Evolutionary conservation across 208 protist species (phyloP), one percentile per base, ranked within the genome.

Genomic region (Acanthamoeba healyi): DNA sequence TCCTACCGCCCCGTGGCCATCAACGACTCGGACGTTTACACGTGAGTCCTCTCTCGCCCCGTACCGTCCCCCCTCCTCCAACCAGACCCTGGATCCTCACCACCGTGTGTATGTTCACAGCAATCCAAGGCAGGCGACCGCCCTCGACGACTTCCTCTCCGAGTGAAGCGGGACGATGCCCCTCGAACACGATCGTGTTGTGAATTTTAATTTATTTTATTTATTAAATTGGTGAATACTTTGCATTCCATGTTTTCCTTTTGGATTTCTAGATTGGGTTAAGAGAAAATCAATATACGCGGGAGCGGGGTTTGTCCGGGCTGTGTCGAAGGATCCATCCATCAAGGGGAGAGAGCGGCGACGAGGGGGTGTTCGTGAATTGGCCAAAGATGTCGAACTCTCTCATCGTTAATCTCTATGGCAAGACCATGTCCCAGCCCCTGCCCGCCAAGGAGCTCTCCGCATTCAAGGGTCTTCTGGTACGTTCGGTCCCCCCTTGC

Each of bases 371-470:
- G 44, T 51, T 14, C 14, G 44, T 14, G 4, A 15, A 51, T 15
- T 15, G 14, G 4, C 14, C 44, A 51, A 72, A 72, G 34, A 82
- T 82, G 72, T 82, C 72, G 26, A n/a, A 44, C 72, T 40, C 22
- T 65, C 34, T 89, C 54, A 40, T 6, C 51, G 7, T 38, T 22
- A 17, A 58, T 17, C 81, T 89, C 51, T 89, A 89, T 65, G 81
- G 81, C 81, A 89, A 89, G 81, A 89, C 44, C 81, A 89, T 89
- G 81, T 40, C 34, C 12, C 81, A 89, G 81, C 49, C 81, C 14
- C 81, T 89, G 29, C 81, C 81, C 19, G 7, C 81, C 5, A 89
- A 89, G 81, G 81, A 89, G 54, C 81, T 89, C 81, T 32, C n/a
- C 65, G 51, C 44, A 10, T 89, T 89, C 51, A 89, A 67, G 44